These are phyloP conservation scores for Glycine latifolia DNA, from an alignment of 306 rosid genomes.

Conservation along the genomic window DNA sequence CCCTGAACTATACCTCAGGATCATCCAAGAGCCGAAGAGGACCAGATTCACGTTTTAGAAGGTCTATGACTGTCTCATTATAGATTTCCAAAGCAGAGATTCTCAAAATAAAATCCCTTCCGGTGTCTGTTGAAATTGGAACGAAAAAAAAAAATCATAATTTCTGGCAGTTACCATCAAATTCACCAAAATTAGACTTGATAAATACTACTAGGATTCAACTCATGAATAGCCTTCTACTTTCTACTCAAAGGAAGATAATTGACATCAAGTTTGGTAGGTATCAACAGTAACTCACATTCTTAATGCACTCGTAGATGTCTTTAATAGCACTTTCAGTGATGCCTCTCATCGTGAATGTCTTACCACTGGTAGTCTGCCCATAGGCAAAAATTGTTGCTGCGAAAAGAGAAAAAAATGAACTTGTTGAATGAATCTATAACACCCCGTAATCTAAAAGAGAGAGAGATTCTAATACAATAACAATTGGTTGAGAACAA, in stretches of 20 bases:
- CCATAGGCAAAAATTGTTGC: slow-evolving; percentile 62
- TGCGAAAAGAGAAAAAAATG: slow-evolving; percentile 24
- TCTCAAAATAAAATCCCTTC: slow-evolving; percentile 54
- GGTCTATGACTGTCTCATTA: slow-evolving; percentile 60
- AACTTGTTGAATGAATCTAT: slow-evolving; percentile 1
- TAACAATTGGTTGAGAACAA: neutral
- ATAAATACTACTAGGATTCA: neutral
- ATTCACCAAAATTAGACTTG: slow-evolving; percentile 7
- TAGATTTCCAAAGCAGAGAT: slow-evolving; percentile 61
- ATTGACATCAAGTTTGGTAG: neutral
- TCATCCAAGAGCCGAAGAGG: slow-evolving; percentile 61
- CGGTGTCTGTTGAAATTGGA: slow-evolving; percentile 44
- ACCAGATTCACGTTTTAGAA: slow-evolving; percentile 51
- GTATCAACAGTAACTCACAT: slow-evolving; percentile 39
- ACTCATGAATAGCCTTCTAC: neutral
- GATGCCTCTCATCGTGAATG: slow-evolving; percentile 60
- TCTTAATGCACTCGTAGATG: slow-evolving; percentile 53
- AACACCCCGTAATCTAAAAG: neutral
- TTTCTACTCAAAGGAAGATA: neutral
- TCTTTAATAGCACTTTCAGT: slow-evolving; percentile 57
- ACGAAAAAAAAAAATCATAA: neutral
- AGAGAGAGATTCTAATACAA: neutral
- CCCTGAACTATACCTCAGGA: slow-evolving; percentile 43
- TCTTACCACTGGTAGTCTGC: slow-evolving; percentile 63
- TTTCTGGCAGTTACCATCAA: neutral